phyloP scores from a whole-genome alignment of 805 yeast species.

The Ogataea chonburiensis region DNA sequence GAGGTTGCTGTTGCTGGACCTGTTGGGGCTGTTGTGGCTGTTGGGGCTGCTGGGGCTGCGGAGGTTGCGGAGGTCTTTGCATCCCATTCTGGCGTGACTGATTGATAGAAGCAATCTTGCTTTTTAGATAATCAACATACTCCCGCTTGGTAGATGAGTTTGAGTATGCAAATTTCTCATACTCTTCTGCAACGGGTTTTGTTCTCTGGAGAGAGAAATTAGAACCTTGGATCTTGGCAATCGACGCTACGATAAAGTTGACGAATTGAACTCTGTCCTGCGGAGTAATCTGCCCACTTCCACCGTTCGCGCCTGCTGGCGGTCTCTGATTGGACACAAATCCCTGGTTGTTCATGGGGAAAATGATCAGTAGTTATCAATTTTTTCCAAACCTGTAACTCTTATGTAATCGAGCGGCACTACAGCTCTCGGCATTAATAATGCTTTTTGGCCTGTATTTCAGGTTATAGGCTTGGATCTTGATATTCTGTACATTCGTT shows the following conservation, averaged over 20 bases:
- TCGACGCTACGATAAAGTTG: conserved; percentile 31
- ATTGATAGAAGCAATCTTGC: conserved; percentile 37
- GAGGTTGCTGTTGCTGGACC: conserved; percentile 30
- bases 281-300: conserved; percentile 24
- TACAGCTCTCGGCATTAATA: too few species aligned
- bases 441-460: too few species aligned
- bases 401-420: conserved; percentile 5
- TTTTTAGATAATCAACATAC: conserved; percentile 50
- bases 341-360: conserved; percentile 14
- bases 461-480: too few species aligned
- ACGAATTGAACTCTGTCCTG: conserved; percentile 35
- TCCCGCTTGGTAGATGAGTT: conserved; percentile 57
- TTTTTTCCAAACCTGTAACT: conserved; percentile 7
- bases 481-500: conserved; percentile 1
- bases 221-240: conserved; percentile 36
- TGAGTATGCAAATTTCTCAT: conserved; percentile 63
- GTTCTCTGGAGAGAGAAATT: conserved; percentile 38
- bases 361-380: conserved; percentile 8
- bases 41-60: conserved; percentile 24
- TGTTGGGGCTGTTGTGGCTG: conserved; percentile 29
- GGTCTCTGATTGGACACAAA: conserved; percentile 8
- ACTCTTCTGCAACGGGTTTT: conserved; percentile 63
- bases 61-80: conserved; percentile 26
- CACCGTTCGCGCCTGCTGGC: conserved; percentile 4
- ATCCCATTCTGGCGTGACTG: conserved; percentile 33